Conservation (phyloP, 345 rosid species). For the Dipteronia sinensis region DNA sequence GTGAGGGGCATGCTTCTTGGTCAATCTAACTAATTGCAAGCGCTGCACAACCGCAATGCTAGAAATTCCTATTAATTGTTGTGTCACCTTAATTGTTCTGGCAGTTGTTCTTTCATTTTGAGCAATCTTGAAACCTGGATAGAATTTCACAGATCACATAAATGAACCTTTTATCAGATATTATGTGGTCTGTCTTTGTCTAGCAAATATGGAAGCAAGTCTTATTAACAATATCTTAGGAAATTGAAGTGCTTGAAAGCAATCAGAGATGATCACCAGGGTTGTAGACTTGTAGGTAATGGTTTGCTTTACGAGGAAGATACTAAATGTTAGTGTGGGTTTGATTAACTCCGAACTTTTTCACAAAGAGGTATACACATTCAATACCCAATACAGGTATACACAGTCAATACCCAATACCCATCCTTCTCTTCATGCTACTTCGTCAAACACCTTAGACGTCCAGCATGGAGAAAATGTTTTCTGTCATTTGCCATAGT, state of each 20-base stretch:
- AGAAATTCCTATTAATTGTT: background rate
- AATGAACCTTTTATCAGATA: background rate
- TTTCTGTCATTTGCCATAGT: background rate
- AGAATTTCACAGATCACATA: background rate
- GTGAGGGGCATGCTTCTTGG: too few relatives aligned
- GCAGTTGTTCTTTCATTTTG: background rate
- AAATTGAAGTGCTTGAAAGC: background rate
- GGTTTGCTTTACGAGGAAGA: background rate
- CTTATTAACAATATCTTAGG: background rate
- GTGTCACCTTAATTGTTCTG: background rate
- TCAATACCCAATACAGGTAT: background rate
- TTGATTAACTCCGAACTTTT: background rate
- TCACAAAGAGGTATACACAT: background rate
- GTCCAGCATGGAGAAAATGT: background rate
- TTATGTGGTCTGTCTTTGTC: background rate
- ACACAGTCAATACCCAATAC: background rate
- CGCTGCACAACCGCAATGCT: background rate
- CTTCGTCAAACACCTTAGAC: background rate
- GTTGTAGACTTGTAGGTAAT: background rate
- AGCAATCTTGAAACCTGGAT: background rate
- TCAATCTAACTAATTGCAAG: background rate
- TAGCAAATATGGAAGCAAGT: background rate
- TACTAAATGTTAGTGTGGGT: background rate
- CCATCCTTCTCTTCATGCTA: background rate
- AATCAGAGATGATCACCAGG: background rate